Evolutionary conservation across 1,139 yeast genomes (phyloP).

Genomic region (Ogataea hybrid): DNA sequence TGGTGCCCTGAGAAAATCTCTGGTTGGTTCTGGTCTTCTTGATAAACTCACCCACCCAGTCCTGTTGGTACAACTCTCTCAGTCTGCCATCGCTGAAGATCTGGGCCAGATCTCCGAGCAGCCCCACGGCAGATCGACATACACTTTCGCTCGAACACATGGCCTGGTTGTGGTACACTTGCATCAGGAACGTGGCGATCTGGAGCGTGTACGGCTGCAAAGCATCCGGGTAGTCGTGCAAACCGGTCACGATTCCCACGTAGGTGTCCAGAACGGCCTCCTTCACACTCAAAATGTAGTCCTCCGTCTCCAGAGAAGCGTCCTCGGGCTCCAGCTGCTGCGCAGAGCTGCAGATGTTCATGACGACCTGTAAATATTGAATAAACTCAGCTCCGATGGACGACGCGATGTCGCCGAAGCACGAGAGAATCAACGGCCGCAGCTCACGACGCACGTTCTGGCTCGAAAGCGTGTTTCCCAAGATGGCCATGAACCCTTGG

Average conservation of each 20-base stretch:
- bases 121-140: slow-evolving; percentile 75
- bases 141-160: slow-evolving; percentile 38
- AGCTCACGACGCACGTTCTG: slow-evolving; percentile 71
- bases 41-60: slow-evolving; percentile 78
- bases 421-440: slow-evolving; percentile 87
- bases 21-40: slow-evolving; percentile 68
- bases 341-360: slow-evolving; percentile 66
- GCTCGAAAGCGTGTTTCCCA: slow-evolving; percentile 69
- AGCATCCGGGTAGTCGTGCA: slow-evolving; percentile 65
- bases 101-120: slow-evolving; percentile 88
- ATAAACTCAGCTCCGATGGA: slow-evolving; percentile 75
- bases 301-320: slow-evolving; percentile 69
- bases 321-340: slow-evolving; percentile 55
- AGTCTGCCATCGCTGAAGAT: slow-evolving; percentile 74
- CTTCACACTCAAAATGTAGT: slow-evolving; percentile 67
- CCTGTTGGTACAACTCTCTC: slow-evolving; percentile 60
- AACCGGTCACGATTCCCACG: slow-evolving; percentile 91
- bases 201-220: slow-evolving; percentile 64
- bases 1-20: slow-evolving; percentile 61
- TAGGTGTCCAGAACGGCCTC: slow-evolving; percentile 93
- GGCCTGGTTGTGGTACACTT: slow-evolving; percentile 58
- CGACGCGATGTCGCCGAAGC: slow-evolving; percentile 94
- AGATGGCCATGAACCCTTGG: slow-evolving; percentile 75
- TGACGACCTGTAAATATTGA: slow-evolving; percentile 75
- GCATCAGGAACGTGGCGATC: slow-evolving; percentile 67